Evolutionary conservation across 2,329 filamentous ascomycete genomes (phyloP).

Genomic region (Trichoderma endophyticum): DNA sequence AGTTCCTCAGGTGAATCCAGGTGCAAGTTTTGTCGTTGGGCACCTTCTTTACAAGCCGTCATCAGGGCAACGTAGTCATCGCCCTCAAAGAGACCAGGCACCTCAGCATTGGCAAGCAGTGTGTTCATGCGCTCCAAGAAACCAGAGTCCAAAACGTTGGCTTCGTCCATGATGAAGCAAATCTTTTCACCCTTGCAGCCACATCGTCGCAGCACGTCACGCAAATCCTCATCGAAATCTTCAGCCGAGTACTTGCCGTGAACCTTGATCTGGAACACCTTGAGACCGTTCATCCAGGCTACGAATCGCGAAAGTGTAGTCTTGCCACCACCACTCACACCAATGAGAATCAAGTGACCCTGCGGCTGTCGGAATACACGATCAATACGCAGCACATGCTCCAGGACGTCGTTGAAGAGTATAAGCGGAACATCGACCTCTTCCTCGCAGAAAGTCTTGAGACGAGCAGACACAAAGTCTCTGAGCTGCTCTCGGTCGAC

Average conservation of each 20-base stretch:
- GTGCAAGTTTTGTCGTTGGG: conserved; percentile 89
- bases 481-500: conserved; percentile 93
- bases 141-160: conserved; percentile 95
- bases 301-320: conserved; percentile 97
- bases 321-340: conserved; percentile 97
- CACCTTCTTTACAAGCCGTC: conserved; percentile 98
- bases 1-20: conserved; percentile 97
- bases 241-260: conserved; percentile 97
- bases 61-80: conserved; percentile 97
- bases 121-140: conserved; percentile 99
- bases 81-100: conserved; percentile 97
- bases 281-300: conserved; percentile 99
- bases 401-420: conserved; percentile 97
- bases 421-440: conserved; percentile 98
- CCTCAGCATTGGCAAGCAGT: conserved; percentile 96
- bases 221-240: conserved; percentile 96
- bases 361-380: conserved; percentile 98
- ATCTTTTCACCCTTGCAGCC: conserved; percentile 99
- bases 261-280: conserved; percentile 99
- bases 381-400: conserved; percentile 97
- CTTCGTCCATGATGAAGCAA: conserved; percentile 99
- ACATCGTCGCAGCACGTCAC: conserved; percentile 87
- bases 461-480: conserved; percentile 94
- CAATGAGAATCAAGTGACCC: conserved; percentile 95
- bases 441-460: conserved; percentile 98